Base-by-base conservation (phyloP, 139 green algal species). In the Parachlorella kessleri region DNA sequence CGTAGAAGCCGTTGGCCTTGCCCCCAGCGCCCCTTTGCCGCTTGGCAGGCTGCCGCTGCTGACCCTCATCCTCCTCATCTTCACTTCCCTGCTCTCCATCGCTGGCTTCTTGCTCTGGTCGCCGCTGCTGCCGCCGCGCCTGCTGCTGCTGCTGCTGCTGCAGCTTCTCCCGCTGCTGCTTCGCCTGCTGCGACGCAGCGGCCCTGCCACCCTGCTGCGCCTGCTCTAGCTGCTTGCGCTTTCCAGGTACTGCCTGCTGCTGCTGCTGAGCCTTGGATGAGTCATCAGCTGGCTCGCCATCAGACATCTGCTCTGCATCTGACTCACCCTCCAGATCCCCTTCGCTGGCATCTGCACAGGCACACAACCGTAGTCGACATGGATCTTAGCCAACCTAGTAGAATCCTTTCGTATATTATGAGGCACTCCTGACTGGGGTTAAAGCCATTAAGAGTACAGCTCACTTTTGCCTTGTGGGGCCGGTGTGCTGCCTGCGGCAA, bases 1-100 rank as follows among this genome's bases (percentile, higher is more conserved):
- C 81, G 73, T 91, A 97, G 84, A 93, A 94, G 35, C 32, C 64
- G 55, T 54, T 54, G 8, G 32, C 53, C 67, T 41, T 37, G 21
- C 32, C 39, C 21, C 64, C 53, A 53, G n/a, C 35, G 55, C 36
- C 64, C 59, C 68, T 63, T 9, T 76, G 41, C 54, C 70, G 59
- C 77, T 70, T 70, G 10, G 69, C 35, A 35, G 83, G 33, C 66
- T 78, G 69, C 55, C 67, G 66, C 38, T 81, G 53, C 37, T 81
- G 69, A 54, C 76, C 53, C 35, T 84, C 68, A 36, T 76, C 63
- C 66, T 81, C 71, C 28, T 79, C 77, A 67, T 5, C 64, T 28
- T 66, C 32, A 37, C 73, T 76, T n/a, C n/a, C 68, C 32, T 54
- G 42, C 66, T 73, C 41, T 53, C 66, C 32, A 70, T 42, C 53